Evolutionary conservation across 768 basidiomycete genomes (phyloP), one percentile per base, ranked within the genome.

Genomic region (Boletus rex-veris): DNA sequence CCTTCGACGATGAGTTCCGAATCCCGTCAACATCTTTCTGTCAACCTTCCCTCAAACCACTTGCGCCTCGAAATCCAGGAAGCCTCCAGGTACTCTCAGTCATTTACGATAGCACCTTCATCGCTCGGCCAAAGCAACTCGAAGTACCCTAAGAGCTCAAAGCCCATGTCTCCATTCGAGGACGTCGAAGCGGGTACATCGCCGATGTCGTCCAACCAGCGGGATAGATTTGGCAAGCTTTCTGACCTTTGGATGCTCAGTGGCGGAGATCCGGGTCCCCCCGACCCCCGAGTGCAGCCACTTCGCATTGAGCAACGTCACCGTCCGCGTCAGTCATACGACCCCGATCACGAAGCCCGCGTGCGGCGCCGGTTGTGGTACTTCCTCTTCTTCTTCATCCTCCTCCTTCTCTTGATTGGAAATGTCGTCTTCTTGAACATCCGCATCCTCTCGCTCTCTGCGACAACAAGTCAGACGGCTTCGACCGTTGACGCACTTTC

Each of bases 341-440:
- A 67, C 24, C 55, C 63, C 15, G 48, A 54, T 50, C 41, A 56
- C 54, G 53, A 58, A 43, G 52, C 55, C 18, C 56, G 61, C 42
- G 52, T 60, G 51, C 61, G 55, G 52, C 64, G 61, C 72, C 66
- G 45, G 62, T 69, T 59, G 60, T 55, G 55, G 36, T 71, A 50
- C 58, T 50, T 74, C 53, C 46, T 73, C 45, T 44, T 71, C 3
- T 64, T 80, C 48, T 55, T 76, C 53, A 54, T 77, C 45, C 41
- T 78, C 33, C 63, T 80, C 36, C 67, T 80, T 33, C 68, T 74
- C 49, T 65, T 80, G 38, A 66, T 79, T 16, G 73, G 72, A 16
- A 72, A 80, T 56, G 43, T 61, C 33, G 52, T 71, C 38, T 70
- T 74, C 46, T 61, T 80, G 52, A 69, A 77, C 59, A 49, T 73